A percentile compares a stretch with the other conserved stretches of the same genome.
phyloP scores from a whole-genome alignment of 176 grass and related monocot species.

The Pontederia crassipes region DNA sequence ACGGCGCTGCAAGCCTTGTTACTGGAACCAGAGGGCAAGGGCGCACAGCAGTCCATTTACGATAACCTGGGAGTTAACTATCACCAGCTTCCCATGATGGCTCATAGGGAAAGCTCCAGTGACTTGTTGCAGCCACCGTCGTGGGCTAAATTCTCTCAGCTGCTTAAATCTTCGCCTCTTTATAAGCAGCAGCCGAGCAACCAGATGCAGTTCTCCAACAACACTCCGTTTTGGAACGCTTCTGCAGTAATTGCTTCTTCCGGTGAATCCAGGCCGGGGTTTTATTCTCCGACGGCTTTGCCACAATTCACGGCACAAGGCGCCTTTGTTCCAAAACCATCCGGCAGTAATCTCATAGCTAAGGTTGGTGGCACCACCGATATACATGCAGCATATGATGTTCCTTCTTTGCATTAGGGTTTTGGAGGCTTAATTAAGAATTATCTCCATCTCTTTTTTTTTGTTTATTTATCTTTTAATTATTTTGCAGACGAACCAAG shows the following conservation, averaged over 20 bases:
- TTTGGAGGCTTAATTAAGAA: background rate
- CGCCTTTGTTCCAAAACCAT: conserved; percentile 16
- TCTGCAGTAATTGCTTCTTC: background rate
- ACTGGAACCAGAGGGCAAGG: conserved; percentile 15
- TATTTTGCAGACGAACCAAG: background rate
- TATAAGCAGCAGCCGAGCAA: conserved; percentile 23
- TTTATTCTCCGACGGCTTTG: conserved; percentile 1
- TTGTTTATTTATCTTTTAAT: background rate
- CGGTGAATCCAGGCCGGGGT: background rate
- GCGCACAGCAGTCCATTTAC: conserved; percentile 16
- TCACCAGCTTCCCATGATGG: background rate
- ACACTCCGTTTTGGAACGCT: conserved; percentile 28
- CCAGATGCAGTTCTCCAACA: conserved; percentile 30
- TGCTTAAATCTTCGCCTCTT: conserved; percentile 16
- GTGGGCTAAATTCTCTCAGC: conserved; percentile 28
- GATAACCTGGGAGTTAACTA: background rate
- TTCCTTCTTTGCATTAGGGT: background rate
- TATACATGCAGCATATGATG: background rate
- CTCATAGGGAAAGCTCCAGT: background rate
- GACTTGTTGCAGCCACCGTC: conserved; percentile 21
- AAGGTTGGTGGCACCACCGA: conserved; percentile 12
- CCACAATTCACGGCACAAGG: conserved; percentile 15
- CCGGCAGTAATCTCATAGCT: conserved; percentile 17
- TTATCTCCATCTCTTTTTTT: no score
- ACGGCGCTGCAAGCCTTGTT: conserved; percentile 16